Percentiles rank a stretch among this genome's conserved stretches.
Evolutionary conservation across 2,329 filamentous ascomycete species (phyloP).

Genomic region (Dothistroma septosporum): DNA sequence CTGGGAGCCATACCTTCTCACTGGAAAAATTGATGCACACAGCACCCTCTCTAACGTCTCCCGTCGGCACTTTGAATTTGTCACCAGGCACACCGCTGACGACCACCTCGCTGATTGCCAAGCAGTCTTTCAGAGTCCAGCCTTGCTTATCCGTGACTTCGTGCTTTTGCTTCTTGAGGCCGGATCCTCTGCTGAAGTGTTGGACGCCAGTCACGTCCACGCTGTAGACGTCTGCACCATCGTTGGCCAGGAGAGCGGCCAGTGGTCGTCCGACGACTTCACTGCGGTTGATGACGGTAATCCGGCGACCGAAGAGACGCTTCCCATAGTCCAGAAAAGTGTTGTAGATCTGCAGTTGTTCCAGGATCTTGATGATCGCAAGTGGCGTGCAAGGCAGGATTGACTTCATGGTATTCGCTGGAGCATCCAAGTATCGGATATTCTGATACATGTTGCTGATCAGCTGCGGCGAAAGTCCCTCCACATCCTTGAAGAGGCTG

Average conservation of each 20-base stretch:
- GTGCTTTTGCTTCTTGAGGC: constrained; percentile 79
- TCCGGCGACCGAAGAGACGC: constrained; percentile 84
- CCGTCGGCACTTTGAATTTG: constrained; percentile 81
- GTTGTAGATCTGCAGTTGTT: constrained; percentile 95
- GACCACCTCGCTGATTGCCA: constrained; percentile 87
- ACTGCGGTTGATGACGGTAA: constrained; percentile 93
- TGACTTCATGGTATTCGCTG: constrained; percentile 74
- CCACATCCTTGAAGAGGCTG: constrained; percentile 85
- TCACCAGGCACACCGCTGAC: constrained; percentile 89
- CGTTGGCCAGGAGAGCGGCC: constrained; percentile 89
- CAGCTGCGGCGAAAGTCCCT: constrained; percentile 88
- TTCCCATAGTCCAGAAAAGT: constrained; percentile 89
- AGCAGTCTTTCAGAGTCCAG: constrained; percentile 73
- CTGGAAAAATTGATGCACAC: constrained; percentile 99
- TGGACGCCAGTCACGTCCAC: constrained; percentile 91
- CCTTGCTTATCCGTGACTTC: constrained; percentile 79
- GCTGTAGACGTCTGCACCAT: constrained; percentile 91
- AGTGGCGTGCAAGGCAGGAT: constrained; percentile 94
- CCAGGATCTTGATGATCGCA: constrained; percentile 93
- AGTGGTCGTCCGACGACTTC: constrained; percentile 93
- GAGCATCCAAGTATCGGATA: constrained; percentile 83
- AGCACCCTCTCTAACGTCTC: constrained; percentile 78
- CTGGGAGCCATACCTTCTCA: constrained; percentile 57
- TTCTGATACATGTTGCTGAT: constrained; percentile 99
- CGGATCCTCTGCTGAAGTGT: constrained; percentile 83